Evolutionary conservation across 805 yeast species (phyloP).

Genomic region (Myxozyma neotropica): DNA sequence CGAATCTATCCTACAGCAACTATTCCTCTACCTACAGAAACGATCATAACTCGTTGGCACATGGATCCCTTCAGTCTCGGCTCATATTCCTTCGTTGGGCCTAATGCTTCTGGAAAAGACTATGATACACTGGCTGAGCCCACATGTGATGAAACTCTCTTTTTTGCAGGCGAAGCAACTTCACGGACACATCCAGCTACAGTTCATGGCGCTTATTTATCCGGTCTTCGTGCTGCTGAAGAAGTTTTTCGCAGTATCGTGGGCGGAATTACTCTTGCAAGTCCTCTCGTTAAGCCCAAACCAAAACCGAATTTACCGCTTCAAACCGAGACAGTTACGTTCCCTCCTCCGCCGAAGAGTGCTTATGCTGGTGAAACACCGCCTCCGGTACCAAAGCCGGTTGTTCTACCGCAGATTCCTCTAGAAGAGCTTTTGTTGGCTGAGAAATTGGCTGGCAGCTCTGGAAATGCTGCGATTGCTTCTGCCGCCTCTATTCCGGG

Average conservation of each 20-base stretch:
- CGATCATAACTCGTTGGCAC: constrained; percentile 72
- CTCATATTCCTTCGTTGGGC: constrained; percentile 59
- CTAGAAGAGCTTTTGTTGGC: constrained; percentile 11
- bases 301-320: constrained; percentile 18
- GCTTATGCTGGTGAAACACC: constrained; percentile 28
- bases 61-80: constrained; percentile 77
- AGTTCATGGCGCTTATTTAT: constrained; percentile 49
- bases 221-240: constrained; percentile 48
- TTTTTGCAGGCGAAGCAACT: constrained; percentile 51
- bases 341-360: constrained; percentile 30
- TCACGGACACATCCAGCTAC: constrained; percentile 48
- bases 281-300: constrained; percentile 39
- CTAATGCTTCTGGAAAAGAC: constrained; percentile 49
- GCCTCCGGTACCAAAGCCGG: constrained; percentile 23
- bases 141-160: constrained; percentile 41
- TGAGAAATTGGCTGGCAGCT: constrained; percentile 7
- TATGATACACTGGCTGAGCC: constrained; percentile 48
- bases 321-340: constrained; percentile 25
- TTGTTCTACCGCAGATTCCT: constrained; percentile 22
- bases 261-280: constrained; percentile 47
- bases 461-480: neutral
- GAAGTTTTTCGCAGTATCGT: constrained; percentile 46
- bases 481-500: neutral
- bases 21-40: constrained; percentile 41
- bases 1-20: constrained; percentile 37